Evolutionary conservation across 495 filamentous ascomycete genomes (phyloP).

Genomic region (Astrothelium subdiscretum): DNA sequence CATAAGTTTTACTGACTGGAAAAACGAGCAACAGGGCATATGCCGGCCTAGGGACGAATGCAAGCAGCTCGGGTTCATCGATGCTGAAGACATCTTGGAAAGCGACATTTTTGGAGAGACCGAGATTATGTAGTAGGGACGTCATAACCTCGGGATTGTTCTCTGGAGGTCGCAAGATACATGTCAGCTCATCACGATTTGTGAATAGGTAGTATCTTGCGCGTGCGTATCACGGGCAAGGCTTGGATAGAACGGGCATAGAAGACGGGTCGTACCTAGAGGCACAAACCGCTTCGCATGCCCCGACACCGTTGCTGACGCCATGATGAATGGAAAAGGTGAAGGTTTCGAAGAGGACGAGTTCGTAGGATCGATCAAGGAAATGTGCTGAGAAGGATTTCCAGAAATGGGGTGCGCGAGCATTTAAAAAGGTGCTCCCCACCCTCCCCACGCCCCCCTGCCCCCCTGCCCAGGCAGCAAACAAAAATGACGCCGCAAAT

Average conservation of each 20-base stretch:
- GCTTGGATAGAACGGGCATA: background rate
- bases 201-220: background rate
- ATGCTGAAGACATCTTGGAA: conserved; percentile 50
- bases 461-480: background rate
- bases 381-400: background rate
- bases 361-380: no score
- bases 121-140: conserved; percentile 41
- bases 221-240: background rate
- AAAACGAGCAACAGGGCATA: conserved; percentile 48
- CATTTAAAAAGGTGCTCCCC: background rate
- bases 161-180: conserved; percentile 28
- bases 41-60: conserved; percentile 45
- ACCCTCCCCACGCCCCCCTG: no score
- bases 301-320: background rate
- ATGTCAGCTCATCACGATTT: background rate
- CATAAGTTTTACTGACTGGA: conserved; percentile 35
- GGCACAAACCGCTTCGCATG: background rate
- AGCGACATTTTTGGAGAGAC: conserved; percentile 36
- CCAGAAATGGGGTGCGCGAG: background rate
- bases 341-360: no score
- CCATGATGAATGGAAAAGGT: background rate
- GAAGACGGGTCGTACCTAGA: conserved; percentile 1
- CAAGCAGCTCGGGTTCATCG: conserved; percentile 43
- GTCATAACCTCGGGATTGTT: conserved; percentile 53
- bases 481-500: background rate